Base-by-base conservation (phyloP, 768 basidiomycete species). In the Fomitopsis pulvina region DNA sequence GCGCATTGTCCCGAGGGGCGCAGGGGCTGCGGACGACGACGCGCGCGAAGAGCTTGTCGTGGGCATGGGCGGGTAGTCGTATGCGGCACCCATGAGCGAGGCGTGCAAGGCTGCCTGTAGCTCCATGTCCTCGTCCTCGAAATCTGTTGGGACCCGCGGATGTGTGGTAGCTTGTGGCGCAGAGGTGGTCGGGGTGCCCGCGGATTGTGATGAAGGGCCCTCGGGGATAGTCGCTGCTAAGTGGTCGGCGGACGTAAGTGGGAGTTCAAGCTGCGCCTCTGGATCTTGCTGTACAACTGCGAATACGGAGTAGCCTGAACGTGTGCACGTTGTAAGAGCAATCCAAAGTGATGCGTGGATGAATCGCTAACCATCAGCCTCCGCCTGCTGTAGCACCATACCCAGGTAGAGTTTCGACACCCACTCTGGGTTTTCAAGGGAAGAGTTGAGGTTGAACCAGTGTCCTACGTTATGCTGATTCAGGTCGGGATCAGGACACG, bases 381-480 rank as follows among this genome's bases (percentile, higher is more conserved):
- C 92, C 18, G 92, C 86, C 67, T 94, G 89, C 51, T 90, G 82
- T 30, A 96, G 68, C 42, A 90, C 80, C 85, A 94, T 85, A 45
- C 81, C 80, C 3, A 96, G 78, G 68, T 92, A 93, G 1, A 83
- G 77, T 57, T 80, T 85, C 25, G 87, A 76, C 26, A 96, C 78
- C 87, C 90, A 91, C 64, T 92, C 82, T 8, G 93, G 92, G 4
- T 66, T 63, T 28, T 71, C 53, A 12, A 84, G 69, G 56, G 77
- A 83, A 8, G 92, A 93, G 61, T 94, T 87, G 9, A 95, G 73
- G 63, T 94, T 92, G 68, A 89, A 92, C 91, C 91, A 93, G 63
- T 89, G 82, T 11, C 79, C 83, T 45, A 72, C 68, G 27, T 72
- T 79, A 14, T 66, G 63, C 60, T 80, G 52, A 28, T 69, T 66